Evolutionary conservation across 176 grass and related monocot species (phyloP).

Genomic region (Paspalum notatum): DNA sequence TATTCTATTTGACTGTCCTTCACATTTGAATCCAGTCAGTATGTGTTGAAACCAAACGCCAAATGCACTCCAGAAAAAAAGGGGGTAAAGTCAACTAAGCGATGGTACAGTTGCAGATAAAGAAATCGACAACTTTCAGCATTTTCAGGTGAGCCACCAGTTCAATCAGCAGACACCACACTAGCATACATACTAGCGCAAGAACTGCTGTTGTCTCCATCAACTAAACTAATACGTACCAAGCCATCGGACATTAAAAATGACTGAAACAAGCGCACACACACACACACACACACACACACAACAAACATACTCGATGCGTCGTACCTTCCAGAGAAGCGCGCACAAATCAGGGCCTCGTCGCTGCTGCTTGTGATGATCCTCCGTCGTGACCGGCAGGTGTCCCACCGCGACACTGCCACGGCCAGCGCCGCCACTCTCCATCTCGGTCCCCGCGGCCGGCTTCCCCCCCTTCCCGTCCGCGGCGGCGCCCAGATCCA

Average conservation of each 20-base stretch:
- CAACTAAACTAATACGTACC: background rate
- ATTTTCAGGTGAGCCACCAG: background rate
- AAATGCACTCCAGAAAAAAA: constrained; percentile 11
- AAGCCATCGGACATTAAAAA: background rate
- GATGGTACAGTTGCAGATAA: constrained; percentile 1
- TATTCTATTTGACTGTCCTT: background rate
- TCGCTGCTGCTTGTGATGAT: constrained; percentile 20
- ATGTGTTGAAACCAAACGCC: constrained; percentile 1
- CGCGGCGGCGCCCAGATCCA: constrained; percentile 62
- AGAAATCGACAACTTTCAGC: background rate
- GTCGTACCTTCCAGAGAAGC: constrained; percentile 60
- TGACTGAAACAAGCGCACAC: background rate
- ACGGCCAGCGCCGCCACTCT: constrained; percentile 42
- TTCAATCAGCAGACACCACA: background rate
- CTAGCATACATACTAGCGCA: background rate
- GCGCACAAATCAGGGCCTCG: background rate
- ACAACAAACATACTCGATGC: background rate
- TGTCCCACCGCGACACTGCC: constrained; percentile 17
- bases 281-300: too few relatives aligned
- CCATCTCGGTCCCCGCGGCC: constrained; percentile 24
- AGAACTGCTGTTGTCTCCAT: background rate
- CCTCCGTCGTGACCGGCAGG: constrained; percentile 33
- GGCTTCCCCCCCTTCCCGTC: constrained; percentile 33
- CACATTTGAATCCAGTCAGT: background rate
- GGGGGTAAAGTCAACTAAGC: constrained; percentile 8